Evolutionary conservation across 202 grass and related monocot genomes (phyloP).

Genomic region (Carex arenaria): DNA sequence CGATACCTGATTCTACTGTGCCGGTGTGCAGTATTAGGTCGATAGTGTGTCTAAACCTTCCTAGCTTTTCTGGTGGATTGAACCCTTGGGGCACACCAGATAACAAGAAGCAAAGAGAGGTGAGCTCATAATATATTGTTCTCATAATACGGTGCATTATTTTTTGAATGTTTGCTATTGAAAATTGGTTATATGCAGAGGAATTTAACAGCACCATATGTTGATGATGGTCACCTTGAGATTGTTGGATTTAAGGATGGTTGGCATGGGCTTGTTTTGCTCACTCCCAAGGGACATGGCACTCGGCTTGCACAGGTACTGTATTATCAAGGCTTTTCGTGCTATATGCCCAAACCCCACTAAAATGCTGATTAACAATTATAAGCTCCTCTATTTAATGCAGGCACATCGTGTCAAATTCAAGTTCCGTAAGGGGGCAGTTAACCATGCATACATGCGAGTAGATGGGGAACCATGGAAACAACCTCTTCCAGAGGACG

Average conservation of each 20-base stretch:
- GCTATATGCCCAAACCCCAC: neutral
- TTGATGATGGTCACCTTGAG: constrained; percentile 93
- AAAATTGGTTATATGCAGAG: constrained; percentile 46
- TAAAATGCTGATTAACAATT: neutral
- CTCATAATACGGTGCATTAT: neutral
- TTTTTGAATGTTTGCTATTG: neutral
- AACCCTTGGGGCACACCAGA: constrained; percentile 96
- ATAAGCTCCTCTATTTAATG: neutral
- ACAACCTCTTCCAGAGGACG: constrained; percentile 66
- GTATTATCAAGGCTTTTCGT: neutral
- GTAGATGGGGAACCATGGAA: constrained; percentile 98
- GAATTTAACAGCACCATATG: constrained; percentile 80
- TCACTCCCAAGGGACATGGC: constrained; percentile 77
- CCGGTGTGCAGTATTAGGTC: constrained; percentile 24
- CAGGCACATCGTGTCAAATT: constrained; percentile 77
- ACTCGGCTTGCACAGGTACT: constrained; percentile 92
- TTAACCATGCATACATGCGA: constrained; percentile 86
- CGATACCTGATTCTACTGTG: neutral
- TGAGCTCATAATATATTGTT: constrained; percentile 27
- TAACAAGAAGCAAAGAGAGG: constrained; percentile 79
- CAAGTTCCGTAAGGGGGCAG: constrained; percentile 57
- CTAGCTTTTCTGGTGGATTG: constrained; percentile 96
- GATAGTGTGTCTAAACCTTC: constrained; percentile 90
- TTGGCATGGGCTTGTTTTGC: constrained; percentile 94
- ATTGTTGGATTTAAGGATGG: constrained; percentile 96